Base-by-base conservation (phyloP, 805 yeast genomes). In the Nakazawaea holstii region DNA sequence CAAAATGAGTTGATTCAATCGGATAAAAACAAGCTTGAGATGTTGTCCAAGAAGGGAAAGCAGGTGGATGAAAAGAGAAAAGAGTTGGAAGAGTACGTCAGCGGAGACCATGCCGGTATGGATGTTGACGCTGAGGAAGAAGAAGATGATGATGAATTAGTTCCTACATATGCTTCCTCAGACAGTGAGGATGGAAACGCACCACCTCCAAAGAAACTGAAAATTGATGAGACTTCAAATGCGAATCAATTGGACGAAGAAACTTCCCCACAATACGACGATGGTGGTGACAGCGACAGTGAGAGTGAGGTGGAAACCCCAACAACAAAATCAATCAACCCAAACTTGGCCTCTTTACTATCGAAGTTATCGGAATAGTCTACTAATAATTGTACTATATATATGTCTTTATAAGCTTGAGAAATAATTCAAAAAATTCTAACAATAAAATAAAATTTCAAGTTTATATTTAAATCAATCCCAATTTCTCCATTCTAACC, bases 401-500 rank as follows among this genome's bases (percentile, higher is more conserved):
- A 20, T 20, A 20, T 20, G 24, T 20, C 24, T 20, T 20, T 20
- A 20, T 20, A 20, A 20, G 24, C 24, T 20, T 20, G 24, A 20
- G 24, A 20, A 20, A 20, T 3, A 20, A 20, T 20, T 31, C 35
- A 11, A 3, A 31, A n/a, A 20, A 20, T 20, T 20, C 24, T n/a
- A 35, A 5, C 3, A 14, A 35, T 15, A 36, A 17, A 36, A 32
- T 32, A 11, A n/a, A 7, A 24, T 32, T 29, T 20, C 30, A 26
- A 33, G 8, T n/a, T 26, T 20, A 28, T 29, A 28, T 29, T 52
- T 59, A 67, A 45, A 76, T 57, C 50, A 79, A 71, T 4, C 90
- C 90, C 38, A 87, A 69, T 61, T 87, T 84, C 55, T 83, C 87
- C 87, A 94, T 82, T 72, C 99, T 82, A 37, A 94, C 84, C 67